Conservation (phyloP, 768 basidiomycete species). For the Sutorius australiensis region DNA sequence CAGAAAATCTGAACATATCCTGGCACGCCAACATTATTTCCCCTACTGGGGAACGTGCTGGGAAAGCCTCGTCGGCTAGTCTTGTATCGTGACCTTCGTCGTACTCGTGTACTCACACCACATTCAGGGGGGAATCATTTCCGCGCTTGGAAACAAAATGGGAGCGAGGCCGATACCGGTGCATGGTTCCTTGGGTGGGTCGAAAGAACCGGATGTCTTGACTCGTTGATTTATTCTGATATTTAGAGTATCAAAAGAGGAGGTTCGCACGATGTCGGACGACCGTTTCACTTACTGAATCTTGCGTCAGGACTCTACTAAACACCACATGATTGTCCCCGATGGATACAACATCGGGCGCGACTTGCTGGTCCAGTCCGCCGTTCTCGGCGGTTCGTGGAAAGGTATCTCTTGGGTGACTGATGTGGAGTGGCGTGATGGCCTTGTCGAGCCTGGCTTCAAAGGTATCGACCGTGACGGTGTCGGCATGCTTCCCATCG, state of each 20-base stretch:
- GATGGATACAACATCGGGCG: conserved; percentile 83
- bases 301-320: conserved; percentile 44
- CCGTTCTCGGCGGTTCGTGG: conserved; percentile 57
- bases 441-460: conserved; percentile 63
- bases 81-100: background rate
- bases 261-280: conserved; percentile 32
- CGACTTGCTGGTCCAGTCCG: conserved; percentile 70
- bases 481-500: background rate
- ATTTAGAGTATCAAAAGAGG: conserved; percentile 68
- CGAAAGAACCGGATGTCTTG: background rate
- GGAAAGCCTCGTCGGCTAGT: conserved; percentile 69
- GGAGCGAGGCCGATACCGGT: conserved; percentile 61
- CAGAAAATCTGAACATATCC: conserved; percentile 60
- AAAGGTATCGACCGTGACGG: conserved; percentile 44
- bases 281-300: background rate
- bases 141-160: conserved; percentile 87
- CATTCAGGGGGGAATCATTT: conserved; percentile 79
- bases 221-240: background rate
- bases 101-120: background rate
- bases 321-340: conserved; percentile 68
- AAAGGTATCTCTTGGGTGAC: conserved; percentile 71
- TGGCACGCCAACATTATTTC: conserved; percentile 75
- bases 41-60: conserved; percentile 84
- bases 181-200: conserved; percentile 85
- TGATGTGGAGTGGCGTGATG: conserved; percentile 70